These are phyloP conservation scores for Candida piceae DNA, from an alignment of 805 yeast species.

Conservation along the genomic window DNA sequence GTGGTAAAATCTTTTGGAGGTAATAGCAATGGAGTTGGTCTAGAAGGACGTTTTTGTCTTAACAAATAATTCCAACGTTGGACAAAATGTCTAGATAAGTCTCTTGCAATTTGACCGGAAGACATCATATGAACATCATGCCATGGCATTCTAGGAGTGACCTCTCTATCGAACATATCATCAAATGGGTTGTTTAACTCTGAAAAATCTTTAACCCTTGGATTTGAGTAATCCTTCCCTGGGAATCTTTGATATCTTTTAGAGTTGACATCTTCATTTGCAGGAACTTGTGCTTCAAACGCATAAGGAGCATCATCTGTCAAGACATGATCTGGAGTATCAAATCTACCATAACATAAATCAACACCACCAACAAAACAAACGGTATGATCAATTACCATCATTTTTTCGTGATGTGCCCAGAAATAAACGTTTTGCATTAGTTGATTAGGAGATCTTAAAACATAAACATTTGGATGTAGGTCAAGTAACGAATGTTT, in stretches of 20 bases:
- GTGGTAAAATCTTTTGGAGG: conserved; percentile 88
- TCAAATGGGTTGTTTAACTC: conserved; percentile 82
- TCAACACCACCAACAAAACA: conserved; percentile 96
- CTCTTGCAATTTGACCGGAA: conserved; percentile 92
- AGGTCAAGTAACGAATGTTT: conserved; percentile 86
- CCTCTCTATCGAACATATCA: conserved; percentile 80
- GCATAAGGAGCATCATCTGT: conserved; percentile 57
- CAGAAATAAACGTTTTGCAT: conserved; percentile 90
- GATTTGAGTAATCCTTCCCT: conserved; percentile 96
- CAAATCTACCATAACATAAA: conserved; percentile 91
- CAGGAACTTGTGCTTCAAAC: conserved; percentile 21
- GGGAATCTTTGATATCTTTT: conserved; percentile 67
- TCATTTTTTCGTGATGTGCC: conserved; percentile 97
- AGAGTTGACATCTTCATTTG: conserved; percentile 20
- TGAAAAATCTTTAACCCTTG: conserved; percentile 83
- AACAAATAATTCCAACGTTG: conserved; percentile 95
- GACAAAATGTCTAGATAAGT: conserved; percentile 86
- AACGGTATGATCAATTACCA: conserved; percentile 79
- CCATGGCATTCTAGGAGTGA: conserved; percentile 97
- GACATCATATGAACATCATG: conserved; percentile 97
- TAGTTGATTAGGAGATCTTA: conserved; percentile 94
- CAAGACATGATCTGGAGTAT: conserved; percentile 91
- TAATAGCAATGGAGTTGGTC: conserved; percentile 84
- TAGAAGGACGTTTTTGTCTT: conserved; percentile 90
- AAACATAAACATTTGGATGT: conserved; percentile 80